phyloP scores from a whole-genome alignment of 1,284 basidiomycete species.

The Entoloma clypeatum region DNA sequence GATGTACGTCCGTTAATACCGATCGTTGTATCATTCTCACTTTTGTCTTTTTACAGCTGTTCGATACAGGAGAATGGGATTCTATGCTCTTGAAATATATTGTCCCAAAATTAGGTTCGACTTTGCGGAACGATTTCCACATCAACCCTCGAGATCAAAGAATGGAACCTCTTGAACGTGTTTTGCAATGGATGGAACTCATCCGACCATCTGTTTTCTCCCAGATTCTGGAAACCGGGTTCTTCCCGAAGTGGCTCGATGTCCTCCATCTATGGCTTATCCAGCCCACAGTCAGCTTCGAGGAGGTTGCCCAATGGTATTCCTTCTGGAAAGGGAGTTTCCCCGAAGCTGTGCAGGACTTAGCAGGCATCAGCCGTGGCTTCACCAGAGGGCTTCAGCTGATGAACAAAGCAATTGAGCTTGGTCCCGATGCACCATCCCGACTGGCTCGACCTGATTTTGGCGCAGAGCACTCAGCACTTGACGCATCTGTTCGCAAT shows the following conservation, averaged over 20 bases:
- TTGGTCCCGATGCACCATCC: constrained; percentile 70
- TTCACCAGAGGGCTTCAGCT: constrained; percentile 85
- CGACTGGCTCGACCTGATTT: constrained; percentile 66
- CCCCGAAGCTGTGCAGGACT: constrained; percentile 59
- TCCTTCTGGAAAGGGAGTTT: constrained; percentile 85
- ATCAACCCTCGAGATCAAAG: constrained; percentile 89
- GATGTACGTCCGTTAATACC: constrained; percentile 51
- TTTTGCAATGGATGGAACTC: constrained; percentile 74
- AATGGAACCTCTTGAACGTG: constrained; percentile 76
- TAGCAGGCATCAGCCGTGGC: constrained; percentile 68
- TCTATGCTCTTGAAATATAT: constrained; percentile 85
- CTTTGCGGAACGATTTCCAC: constrained; percentile 77
- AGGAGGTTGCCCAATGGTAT: constrained; percentile 92
- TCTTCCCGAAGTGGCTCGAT: constrained; percentile 96
- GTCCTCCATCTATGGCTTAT: constrained; percentile 90
- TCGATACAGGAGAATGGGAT: constrained; percentile 84
- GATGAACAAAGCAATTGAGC: constrained; percentile 88
- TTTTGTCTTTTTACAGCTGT: constrained; percentile 46
- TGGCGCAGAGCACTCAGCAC: constrained; percentile 36
- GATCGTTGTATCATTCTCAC: constrained; percentile 16
- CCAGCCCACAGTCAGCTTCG: constrained; percentile 78
- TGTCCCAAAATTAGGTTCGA: constrained; percentile 82
- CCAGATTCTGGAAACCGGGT: constrained; percentile 82
- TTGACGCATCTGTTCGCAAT: constrained; percentile 25
- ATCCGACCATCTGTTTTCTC: constrained; percentile 75